phyloP scores from a whole-genome alignment of 164 flowering plant genomes.

The Cinnamomum chago region DNA sequence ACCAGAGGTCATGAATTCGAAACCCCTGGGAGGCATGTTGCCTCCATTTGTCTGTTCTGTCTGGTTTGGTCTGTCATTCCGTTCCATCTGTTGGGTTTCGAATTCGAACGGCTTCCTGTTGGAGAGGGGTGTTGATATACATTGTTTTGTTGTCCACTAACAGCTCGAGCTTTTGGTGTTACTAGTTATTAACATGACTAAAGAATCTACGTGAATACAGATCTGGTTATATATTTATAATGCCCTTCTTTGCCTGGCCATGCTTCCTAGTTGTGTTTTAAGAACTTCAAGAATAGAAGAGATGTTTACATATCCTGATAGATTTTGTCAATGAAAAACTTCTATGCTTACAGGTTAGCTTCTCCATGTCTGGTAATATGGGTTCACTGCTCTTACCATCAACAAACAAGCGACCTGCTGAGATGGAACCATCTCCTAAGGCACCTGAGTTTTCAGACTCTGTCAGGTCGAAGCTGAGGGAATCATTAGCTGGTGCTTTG shows the following conservation, averaged over 20 bases:
- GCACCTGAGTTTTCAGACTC: slow-evolving; percentile 49
- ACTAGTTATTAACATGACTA: too few species aligned
- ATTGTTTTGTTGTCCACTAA: too few species aligned
- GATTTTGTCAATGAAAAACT: not conserved
- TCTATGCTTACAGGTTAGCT: not conserved
- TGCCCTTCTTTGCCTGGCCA: not conserved
- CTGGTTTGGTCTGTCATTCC: too few species aligned
- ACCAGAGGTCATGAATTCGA: too few species aligned
- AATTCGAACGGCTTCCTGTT: too few species aligned
- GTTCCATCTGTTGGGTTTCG: too few species aligned
- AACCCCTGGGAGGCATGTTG: too few species aligned
- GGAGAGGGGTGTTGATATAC: too few species aligned
- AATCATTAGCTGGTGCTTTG: slow-evolving; percentile 70
- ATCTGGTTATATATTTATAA: not conserved
- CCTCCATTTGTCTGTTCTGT: too few species aligned
- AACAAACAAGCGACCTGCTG: slow-evolving; percentile 29
- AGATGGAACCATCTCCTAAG: slow-evolving; percentile 21
- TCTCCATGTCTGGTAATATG: slow-evolving; percentile 23
- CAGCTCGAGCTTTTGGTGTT: too few species aligned
- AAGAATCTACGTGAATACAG: not conserved
- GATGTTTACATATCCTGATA: not conserved
- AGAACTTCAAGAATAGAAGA: not conserved
- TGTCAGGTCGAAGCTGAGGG: slow-evolving; percentile 84
- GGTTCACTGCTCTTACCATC: slow-evolving; percentile 33
- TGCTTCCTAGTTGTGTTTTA: not conserved